Evolutionary conservation across 257 asterid species (phyloP).

Genomic region (Solanum dulcamara): DNA sequence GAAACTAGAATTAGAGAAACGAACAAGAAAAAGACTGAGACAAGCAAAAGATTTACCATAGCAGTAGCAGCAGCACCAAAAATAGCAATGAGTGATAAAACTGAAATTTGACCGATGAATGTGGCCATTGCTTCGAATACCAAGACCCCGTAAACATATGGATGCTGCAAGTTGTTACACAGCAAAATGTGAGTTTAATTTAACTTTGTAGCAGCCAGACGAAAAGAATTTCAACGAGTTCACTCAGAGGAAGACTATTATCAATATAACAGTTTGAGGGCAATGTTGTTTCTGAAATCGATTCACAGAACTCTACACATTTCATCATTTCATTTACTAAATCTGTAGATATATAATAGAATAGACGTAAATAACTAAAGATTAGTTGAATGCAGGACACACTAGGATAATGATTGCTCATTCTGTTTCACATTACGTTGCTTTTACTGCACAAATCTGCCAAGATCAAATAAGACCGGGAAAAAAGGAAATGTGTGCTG

Average conservation of each 20-base stretch:
- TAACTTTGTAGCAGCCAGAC: not conserved
- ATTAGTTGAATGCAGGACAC: not conserved
- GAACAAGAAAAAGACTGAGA: not conserved
- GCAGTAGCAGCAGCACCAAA: slow-evolving; percentile 93
- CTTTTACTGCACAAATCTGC: not conserved
- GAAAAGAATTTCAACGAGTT: not conserved
- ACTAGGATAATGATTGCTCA: not conserved
- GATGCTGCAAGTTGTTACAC: slow-evolving; percentile 42
- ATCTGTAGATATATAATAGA: not conserved
- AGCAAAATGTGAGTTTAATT: not conserved
- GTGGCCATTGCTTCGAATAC: slow-evolving; percentile 91
- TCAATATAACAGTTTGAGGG: not conserved
- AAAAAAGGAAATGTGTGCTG: not conserved
- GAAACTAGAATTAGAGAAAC: not conserved
- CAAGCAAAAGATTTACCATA: slow-evolving; percentile 31
- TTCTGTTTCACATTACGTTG: not conserved
- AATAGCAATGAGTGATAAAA: slow-evolving; percentile 70
- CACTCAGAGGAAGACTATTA: not conserved
- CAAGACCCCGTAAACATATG: slow-evolving; percentile 66
- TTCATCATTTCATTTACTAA: not conserved
- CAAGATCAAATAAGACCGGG: not conserved
- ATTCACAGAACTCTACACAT: not conserved
- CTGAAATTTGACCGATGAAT: slow-evolving; percentile 75
- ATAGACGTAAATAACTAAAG: not conserved
- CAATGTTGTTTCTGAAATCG: not conserved